These are phyloP conservation scores for Schizothecium vesticola DNA, from an alignment of 495 filamentous ascomycete genomes.

Conservation along the genomic window DNA sequence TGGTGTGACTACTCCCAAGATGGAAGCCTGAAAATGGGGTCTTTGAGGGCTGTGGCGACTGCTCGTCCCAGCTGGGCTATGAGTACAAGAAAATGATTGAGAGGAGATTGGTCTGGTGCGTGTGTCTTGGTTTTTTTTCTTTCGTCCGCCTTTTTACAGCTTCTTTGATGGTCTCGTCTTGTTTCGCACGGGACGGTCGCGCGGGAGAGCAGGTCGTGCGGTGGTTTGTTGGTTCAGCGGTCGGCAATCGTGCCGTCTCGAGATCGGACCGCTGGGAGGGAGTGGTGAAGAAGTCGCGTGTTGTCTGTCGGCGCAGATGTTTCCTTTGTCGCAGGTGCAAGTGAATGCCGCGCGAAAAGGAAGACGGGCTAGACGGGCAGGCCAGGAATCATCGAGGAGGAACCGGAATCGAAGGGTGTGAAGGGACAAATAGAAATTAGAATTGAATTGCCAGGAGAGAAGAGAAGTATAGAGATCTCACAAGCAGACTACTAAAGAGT, in stretches of 20 bases:
- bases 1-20: constrained; percentile 27
- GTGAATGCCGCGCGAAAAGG: constrained; percentile 44
- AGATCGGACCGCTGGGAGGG: background rate
- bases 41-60: constrained; percentile 28
- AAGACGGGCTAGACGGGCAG: constrained; percentile 30
- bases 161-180: constrained; percentile 5
- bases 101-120: constrained; percentile 12
- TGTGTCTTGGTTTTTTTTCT: background rate
- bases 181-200: background rate
- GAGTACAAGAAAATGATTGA: constrained; percentile 13
- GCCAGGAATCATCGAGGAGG: constrained; percentile 11
- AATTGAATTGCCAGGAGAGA: constrained; percentile 11
- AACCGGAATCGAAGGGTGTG: constrained; percentile 16
- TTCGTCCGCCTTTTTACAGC: constrained; percentile 8
- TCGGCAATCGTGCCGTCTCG: constrained; percentile 1
- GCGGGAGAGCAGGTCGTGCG: constrained; percentile 1
- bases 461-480: constrained; percentile 32
- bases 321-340: constrained; percentile 41
- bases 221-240: constrained; percentile 4
- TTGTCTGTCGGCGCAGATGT: constrained; percentile 19
- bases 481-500: constrained; percentile 44
- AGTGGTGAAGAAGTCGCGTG: background rate
- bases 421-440: constrained; percentile 15
- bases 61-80: constrained; percentile 13
- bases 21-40: constrained; percentile 38